Conservation (phyloP, 176 grass and related monocot species). For the Carex scoparia region DNA sequence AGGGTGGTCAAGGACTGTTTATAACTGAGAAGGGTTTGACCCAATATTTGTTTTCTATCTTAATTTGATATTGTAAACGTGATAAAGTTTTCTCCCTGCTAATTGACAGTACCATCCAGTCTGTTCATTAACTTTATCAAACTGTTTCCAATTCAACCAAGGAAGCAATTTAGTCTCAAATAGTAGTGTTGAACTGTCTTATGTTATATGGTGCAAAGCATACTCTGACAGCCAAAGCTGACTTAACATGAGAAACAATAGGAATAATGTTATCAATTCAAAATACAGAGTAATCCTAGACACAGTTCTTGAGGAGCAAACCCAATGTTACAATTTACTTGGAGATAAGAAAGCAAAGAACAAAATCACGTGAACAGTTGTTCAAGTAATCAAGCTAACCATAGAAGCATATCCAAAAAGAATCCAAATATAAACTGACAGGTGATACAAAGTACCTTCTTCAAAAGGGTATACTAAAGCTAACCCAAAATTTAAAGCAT, state of each 20-base stretch:
- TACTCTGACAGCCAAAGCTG: neutral
- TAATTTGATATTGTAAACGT: neutral
- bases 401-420: slow-evolving; percentile 5
- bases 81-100: no score
- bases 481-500: neutral
- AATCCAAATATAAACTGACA: slow-evolving; percentile 6
- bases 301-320: neutral
- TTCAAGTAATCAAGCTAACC: slow-evolving; percentile 20
- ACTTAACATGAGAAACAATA: neutral
- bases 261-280: no score
- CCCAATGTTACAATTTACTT: neutral
- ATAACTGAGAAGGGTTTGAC: neutral
- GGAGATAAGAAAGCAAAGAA: slow-evolving; percentile 5
- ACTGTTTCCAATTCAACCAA: neutral
- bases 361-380: slow-evolving; percentile 17
- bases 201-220: neutral
- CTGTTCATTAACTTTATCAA: neutral
- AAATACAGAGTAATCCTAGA: neutral
- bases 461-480: slow-evolving; percentile 21
- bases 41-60: neutral
- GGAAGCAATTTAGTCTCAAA: neutral
- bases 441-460: slow-evolving; percentile 7
- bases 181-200: neutral
- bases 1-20: no score
- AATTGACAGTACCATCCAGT: neutral